phyloP scores from a whole-genome alignment of 352 stramenopile genomes.

The Globisporangium paddicum region DNA sequence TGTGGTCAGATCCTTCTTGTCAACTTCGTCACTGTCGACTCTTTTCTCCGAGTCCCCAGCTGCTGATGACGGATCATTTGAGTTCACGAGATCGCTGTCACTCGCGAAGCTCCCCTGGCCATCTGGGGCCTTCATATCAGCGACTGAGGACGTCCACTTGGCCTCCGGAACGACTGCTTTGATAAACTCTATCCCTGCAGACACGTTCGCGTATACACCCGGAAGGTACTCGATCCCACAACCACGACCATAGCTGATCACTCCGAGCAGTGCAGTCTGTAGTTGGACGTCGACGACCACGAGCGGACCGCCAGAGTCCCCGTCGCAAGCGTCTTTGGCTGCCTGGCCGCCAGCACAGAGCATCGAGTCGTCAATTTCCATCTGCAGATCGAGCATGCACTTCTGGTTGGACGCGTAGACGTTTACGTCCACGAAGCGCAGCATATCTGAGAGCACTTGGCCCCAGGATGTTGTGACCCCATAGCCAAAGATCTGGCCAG shows the following conservation, averaged over 20 bases:
- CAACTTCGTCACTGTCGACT: not conserved
- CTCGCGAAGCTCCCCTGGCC: not conserved
- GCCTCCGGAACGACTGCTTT: not conserved
- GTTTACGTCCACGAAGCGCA: constrained; percentile 12
- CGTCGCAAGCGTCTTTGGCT: constrained; percentile 18
- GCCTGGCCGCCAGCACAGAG: constrained; percentile 17
- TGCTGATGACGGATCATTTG: not conserved
- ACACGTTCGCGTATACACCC: constrained; percentile 17
- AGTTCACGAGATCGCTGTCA: not conserved
- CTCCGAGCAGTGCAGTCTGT: constrained; percentile 10
- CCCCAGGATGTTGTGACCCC: constrained; percentile 6
- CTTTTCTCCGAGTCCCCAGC: not conserved
- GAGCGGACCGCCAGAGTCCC: constrained; percentile 21
- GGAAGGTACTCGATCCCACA: constrained; percentile 9
- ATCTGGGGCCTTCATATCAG: not conserved
- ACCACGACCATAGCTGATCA: constrained; percentile 17
- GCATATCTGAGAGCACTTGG: constrained; percentile 10
- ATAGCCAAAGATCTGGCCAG: constrained; percentile 13
- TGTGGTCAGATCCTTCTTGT: not conserved
- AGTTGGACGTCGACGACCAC: constrained; percentile 8
- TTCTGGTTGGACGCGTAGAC: constrained; percentile 10
- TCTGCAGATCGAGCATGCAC: constrained; percentile 9
- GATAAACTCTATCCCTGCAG: constrained; percentile 21
- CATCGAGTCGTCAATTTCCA: constrained; percentile 15
- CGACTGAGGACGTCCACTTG: not conserved